Base-by-base conservation (phyloP, 2,329 filamentous ascomycete genomes). In the Cladophialophora immunda region DNA sequence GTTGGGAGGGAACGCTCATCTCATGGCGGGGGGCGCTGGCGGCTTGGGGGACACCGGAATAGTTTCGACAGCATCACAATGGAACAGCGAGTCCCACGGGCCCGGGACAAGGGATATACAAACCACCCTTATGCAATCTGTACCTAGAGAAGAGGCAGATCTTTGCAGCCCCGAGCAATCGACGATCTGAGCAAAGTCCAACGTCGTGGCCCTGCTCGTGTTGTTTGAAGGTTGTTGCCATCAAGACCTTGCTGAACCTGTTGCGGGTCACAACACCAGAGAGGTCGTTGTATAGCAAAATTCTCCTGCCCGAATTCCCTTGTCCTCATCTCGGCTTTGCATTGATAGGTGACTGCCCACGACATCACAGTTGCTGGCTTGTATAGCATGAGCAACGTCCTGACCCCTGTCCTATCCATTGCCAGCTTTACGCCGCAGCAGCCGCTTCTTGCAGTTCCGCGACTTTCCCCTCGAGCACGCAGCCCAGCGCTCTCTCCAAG, bases 401-500 rank as follows among this genome's bases (percentile, higher is more conserved):
- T n/a, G n/a, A n/a, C n/a, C n/a, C n/a, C n/a, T n/a, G n/a, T n/a
- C n/a, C n/a, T n/a, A n/a, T n/a, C n/a, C n/a, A n/a, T n/a, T n/a
- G n/a, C n/a, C n/a, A n/a, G n/a, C 32, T 34, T 34, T 57, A 56
- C 19, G 34, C 53, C 29, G 61, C 57, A 11, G 58, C 62, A 29
- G 69, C 67, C 36, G 64, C 65, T 38, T 62, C 55, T 52, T 53
- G 67, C 47, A 73, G 50, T 22, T 68, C 65, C 38, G 62, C 62
- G 3, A 68, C 64, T 50, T 78, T 81, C 4, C 76, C 75, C 68
- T 81, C 79, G 36, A 81, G 64, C 58, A 79, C 76, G 17, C 77
- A 76, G 4, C 76, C 77, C 1, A 78, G 74, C 1, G 76, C 78
- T 50, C 79, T 70, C 70, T 81, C 79, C 15, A 81, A 71, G 8